Percentiles rank a stretch among this genome's conserved stretches.
These are phyloP conservation scores for Voacanga thouarsii DNA, from an alignment of 257 asterid genomes.

Conservation along the genomic window DNA sequence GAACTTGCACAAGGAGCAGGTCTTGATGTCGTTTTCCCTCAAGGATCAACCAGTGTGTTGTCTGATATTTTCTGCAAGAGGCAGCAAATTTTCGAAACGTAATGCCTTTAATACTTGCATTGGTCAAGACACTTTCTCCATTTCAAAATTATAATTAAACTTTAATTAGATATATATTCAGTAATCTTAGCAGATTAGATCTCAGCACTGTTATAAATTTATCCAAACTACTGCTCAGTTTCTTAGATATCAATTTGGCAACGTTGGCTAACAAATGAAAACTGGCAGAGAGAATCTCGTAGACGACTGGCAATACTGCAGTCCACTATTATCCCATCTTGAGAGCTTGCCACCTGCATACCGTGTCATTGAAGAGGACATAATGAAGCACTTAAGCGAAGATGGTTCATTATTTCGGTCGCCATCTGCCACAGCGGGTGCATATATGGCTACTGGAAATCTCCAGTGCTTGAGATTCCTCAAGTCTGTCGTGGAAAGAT, in stretches of 20 bases:
- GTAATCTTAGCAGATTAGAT: no score
- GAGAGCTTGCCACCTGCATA: slow-evolving; percentile 37
- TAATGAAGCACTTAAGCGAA: slow-evolving; percentile 11
- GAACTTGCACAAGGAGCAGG: slow-evolving; percentile 36
- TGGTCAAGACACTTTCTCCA: no score
- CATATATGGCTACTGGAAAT: slow-evolving; percentile 38
- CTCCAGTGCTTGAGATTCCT: slow-evolving; percentile 30
- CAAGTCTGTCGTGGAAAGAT: slow-evolving; percentile 29
- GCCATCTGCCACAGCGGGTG: slow-evolving; percentile 52
- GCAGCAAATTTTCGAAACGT: slow-evolving; percentile 36
- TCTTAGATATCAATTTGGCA: no score
- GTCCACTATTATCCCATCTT: slow-evolving; percentile 35
- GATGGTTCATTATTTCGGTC: slow-evolving; percentile 51
- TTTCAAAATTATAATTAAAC: no score
- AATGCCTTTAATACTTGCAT: background rate
- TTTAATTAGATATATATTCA: no score
- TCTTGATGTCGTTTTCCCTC: slow-evolving; percentile 24
- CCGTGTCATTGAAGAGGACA: slow-evolving; percentile 7
- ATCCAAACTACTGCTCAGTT: no score
- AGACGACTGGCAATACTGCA: slow-evolving; percentile 10
- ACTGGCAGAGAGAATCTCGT: slow-evolving; percentile 29
- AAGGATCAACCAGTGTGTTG: slow-evolving; percentile 2
- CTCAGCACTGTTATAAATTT: no score
- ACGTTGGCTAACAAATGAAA: background rate
- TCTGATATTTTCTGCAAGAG: slow-evolving; percentile 26